Evolutionary conservation across 176 grass and related monocot species (phyloP), one percentile per base, ranked within the genome.

Genomic region (Saccharum spontaneum): DNA sequence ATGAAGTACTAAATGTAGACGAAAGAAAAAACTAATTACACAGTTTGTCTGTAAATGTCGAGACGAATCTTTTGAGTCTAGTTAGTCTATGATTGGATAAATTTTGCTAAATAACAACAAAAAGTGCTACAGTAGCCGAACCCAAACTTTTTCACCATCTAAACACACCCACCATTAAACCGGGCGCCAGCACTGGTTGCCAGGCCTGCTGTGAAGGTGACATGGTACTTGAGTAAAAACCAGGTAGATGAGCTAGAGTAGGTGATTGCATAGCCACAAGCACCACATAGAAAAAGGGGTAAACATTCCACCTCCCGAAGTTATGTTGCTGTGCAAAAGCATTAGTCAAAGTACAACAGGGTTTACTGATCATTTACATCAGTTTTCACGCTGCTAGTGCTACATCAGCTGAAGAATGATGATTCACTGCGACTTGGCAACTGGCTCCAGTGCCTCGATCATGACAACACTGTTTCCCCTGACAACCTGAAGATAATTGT

Each of bases 381-480:
- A 85, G 78, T 88, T 91, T 72, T 57, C 52, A 71, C 1, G 34
- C 44, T 37, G 46, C 31, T 33, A 76, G n/a, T 12, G 28, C 10
- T 50, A 70, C 8, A 23, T 80, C 69, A 69, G 38, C 64, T 71
- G 0, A 81, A 55, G 64, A 76, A 38, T 16, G 5, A 50, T 69
- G 16, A 17, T 60, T 83, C 79, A 94, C 34, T 94, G 86, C 24
- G 81, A 79, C 63, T 82, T 94, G 5, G 72, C 86, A 16, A 98
- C 85, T 0, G 95, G 95, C 76, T 94, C 95, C 50, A 98, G 60
- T 23, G 92, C 95, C 92, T 98, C 95, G 10, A 98, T 98, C 95
- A 98, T 98, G 28, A 93, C 95, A 81, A 98, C 92, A 50, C 95
- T 98, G 59, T 98, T 98, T 20, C 95, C 92, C 73, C 95, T 88